Evolutionary conservation across 768 basidiomycete species (phyloP), one percentile per base, ranked within the genome.

Genomic region (Arthromyces matolae): DNA sequence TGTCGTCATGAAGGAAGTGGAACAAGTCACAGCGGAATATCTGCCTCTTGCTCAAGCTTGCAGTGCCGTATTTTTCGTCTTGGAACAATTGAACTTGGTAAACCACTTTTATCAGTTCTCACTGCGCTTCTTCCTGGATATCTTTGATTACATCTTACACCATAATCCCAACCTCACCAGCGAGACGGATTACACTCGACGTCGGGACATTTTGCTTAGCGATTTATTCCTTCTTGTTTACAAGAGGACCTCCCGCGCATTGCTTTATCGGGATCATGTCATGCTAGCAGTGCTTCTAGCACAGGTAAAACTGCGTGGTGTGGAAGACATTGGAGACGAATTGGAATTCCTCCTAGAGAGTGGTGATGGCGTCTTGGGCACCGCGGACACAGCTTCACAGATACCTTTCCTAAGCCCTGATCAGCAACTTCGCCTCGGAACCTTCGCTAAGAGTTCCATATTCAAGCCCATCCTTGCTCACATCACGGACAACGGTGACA

Each of bases 91-190:
- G 41, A 87, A 91, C 63, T 77, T 87, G 44, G 81, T 97, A 71
- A 92, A 95, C 61, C 95, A 96, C 68, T 98, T 98, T 73, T 99
- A 99, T 62, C 92, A 97, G 65, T 99, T 99, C 76, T 98, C 96
- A 2, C 78, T 99, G 37, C 86, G 77, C 23, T 97, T 95, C 78
- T 99, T 99, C 87, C 79, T 98, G 50, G 95, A 96, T 64, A 95
- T 97, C 61, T 99, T 99, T 69, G 92, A 98, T 69, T 91, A 88
- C 58, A 83, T 95, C 49, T 79, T 98, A 7, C 86, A 88, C 55
- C 85, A 89, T 58, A 97, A 98, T 62, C 93, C 94, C 9, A 87
- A 93, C 63, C 78, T 98, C 52, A 84, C 78, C 64, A 80, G 79
- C 50, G 76, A 94, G 48, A 74, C 82, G 19, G 93, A 96, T 53